Base-by-base conservation (phyloP, 2,329 filamentous ascomycete genomes). In the Cladosporium sphaerospermum region DNA sequence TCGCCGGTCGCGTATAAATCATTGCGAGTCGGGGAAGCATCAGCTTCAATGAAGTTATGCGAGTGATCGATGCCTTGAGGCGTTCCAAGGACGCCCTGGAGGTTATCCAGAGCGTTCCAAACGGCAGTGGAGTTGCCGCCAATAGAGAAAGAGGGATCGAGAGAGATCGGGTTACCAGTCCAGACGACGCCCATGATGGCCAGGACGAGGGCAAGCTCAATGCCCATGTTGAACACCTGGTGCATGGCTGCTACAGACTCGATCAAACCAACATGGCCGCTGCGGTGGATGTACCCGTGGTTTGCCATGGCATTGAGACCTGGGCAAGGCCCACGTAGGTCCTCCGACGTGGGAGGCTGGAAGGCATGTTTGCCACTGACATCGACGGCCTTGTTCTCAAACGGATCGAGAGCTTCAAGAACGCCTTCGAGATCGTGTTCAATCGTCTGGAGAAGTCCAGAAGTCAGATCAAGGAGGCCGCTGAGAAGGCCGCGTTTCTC, bases 41-140 rank as follows among this genome's bases (percentile, higher is more conserved):
- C 79, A 0, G 73, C 67, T 67, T 82, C 79, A 59, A 80, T 76
- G 52, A 76, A 74, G 62, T 80, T 80, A 62, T 82, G 79, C 3
- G 74, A 74, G n/a, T 75, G 75, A 11, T 66, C 65, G 2, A 81
- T 69, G 13, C 66, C 67, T 44, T 61, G 55, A 13, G 64, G 63
- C 32, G 45, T 54, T 50, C 61, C 61, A 14, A 65, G 55, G 10
- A 64, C 45, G 16, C 60, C 62, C 1, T 59, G 52, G 1, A 61
- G 54, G 5, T 61, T 59, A 19, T 69, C 66, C 4, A 76, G 64
- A 6, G 76, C 64, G 55, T 75, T 72, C 53, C 70, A 67, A 31
- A 61, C 61, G 14, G 58, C 56, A n/a, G 52, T 33, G 10, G 55
- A 50, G 19, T 54, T 55, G 16, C 62, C 62, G 36, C 62, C 63